Base-by-base conservation (phyloP, 352 stramenopile species). In the Globisporangium viniferum region DNA sequence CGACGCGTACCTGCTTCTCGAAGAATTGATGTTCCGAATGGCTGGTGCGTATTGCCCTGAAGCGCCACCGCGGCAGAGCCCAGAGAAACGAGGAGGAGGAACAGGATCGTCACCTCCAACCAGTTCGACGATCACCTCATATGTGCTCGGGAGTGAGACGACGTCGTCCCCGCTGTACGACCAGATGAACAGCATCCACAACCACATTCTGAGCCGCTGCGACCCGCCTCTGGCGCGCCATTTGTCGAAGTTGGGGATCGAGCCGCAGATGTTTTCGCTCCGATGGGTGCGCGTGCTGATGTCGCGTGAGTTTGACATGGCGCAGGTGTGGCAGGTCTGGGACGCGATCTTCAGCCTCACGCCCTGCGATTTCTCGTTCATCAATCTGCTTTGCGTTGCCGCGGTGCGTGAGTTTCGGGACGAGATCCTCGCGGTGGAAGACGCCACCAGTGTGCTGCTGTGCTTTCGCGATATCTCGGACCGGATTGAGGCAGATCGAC, bases 291-390 rank as follows among this genome's bases (percentile, higher is more conserved):
- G 86, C 20, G 81, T 93, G 39, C 73, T 93, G 56, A 89, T 93
- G 79, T 80, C 86, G 35, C 79, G 86, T 10, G 86, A 93, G 70
- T 93, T 90, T 57, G 80, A 86, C 39, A 84, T 84, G 46, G 66
- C 76, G n/a, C 80, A 91, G 44, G 86, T 91, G 68, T 93, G 86
- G 86, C 80, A 84, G 22, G 72, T 93, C 59, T 93, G 86, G 86
- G 83, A 93, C 64, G 75, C 86, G 33, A 90, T 93, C 66, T 91
- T 93, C 65, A 81, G 75, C 22, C 72, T 93, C 35, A 92, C 86
- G 5, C 78, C 83, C 6, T 75, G 69, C 62, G 82, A 93, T 49
- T 91, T 92, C 60, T 82, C 79, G 36, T 92, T 93, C 46, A 90
- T 91, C 66, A 90, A 93, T 48, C 29, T 90, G 62, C 74, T 93